These are phyloP conservation scores for Aspergillus carlsbadensis DNA, from an alignment of 495 filamentous ascomycete species.

Conservation along the genomic window DNA sequence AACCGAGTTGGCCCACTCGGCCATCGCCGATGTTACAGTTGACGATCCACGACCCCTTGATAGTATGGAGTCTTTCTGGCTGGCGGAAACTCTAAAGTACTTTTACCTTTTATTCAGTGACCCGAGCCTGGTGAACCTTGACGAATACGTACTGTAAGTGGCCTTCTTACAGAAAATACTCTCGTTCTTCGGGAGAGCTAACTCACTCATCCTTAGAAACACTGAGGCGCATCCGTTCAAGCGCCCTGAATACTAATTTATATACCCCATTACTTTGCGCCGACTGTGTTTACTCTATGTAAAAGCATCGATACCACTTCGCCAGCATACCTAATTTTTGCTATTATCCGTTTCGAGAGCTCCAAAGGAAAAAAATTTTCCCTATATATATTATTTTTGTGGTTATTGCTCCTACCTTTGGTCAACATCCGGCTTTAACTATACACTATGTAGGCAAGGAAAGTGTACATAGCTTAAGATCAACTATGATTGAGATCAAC, in stretches of 20 bases:
- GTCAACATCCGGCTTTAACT: not conserved
- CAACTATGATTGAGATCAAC: not conserved
- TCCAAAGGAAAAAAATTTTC: not conserved
- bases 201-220: conserved; percentile 36
- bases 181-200: not conserved
- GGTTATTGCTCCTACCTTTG: not conserved
- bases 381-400: too few species aligned
- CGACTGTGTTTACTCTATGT: conserved; percentile 13
- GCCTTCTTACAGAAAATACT: not conserved
- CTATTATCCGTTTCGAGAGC: not conserved
- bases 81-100: conserved; percentile 78
- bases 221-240: conserved; percentile 57
- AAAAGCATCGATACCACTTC: conserved; percentile 21
- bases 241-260: conserved; percentile 32
- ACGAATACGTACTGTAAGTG: conserved; percentile 78
- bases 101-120: conserved; percentile 76
- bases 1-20: conserved; percentile 66
- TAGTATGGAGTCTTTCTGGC: conserved; percentile 63
- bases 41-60: conserved; percentile 38
- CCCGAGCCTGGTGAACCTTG: conserved; percentile 69
- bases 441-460: not conserved
- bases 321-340: conserved; percentile 2
- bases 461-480: not conserved
- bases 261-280: conserved; percentile 6
- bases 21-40: conserved; percentile 72